Percentiles rank a stretch among this genome's conserved stretches.
phyloP scores from a whole-genome alignment of 495 filamentous ascomycete genomes.

The Staphylotrichum longicolle region DNA sequence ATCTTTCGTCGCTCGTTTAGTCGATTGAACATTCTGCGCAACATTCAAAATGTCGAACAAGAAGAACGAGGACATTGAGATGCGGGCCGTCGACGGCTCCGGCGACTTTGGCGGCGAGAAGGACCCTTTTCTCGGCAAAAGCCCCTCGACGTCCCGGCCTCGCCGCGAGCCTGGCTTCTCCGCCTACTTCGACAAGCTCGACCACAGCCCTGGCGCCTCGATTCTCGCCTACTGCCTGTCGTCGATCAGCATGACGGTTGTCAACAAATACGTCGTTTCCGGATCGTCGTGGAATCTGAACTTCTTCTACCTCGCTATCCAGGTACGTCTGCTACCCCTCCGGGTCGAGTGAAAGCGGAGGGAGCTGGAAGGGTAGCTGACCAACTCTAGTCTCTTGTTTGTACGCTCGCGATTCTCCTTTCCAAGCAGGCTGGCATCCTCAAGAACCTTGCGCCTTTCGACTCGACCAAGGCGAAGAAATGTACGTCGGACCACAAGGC shows the following conservation, averaged over 20 bases:
- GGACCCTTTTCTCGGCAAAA: constrained; percentile 52
- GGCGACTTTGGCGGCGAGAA: constrained; percentile 52
- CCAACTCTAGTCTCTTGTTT: constrained; percentile 72
- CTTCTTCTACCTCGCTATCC: constrained; percentile 87
- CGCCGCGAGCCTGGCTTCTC: constrained; percentile 40
- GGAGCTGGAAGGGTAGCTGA: constrained; percentile 24
- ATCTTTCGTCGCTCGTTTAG: constrained; percentile 30
- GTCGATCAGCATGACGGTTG: constrained; percentile 97
- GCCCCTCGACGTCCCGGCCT: constrained; percentile 39
- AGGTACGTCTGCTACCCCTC: constrained; percentile 56
- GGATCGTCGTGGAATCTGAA: constrained; percentile 92
- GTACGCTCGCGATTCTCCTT: constrained; percentile 79
- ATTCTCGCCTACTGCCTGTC: constrained; percentile 90
- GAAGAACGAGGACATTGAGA: constrained; percentile 76
- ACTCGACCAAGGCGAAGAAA: constrained; percentile 82
- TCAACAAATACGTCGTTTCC: constrained; percentile 97
- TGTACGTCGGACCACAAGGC: constrained; percentile 55
- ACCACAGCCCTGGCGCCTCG: constrained; percentile 73
- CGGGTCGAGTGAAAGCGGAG: background rate
- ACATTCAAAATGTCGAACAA: constrained; percentile 60
- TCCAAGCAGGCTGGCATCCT: constrained; percentile 84
- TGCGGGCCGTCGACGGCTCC: constrained; percentile 56
- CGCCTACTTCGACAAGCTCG: constrained; percentile 46
- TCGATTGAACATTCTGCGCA: constrained; percentile 10
- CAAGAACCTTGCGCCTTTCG: constrained; percentile 82